Conservation (phyloP, 495 filamentous ascomycete species). For the Xylaria grammica region DNA sequence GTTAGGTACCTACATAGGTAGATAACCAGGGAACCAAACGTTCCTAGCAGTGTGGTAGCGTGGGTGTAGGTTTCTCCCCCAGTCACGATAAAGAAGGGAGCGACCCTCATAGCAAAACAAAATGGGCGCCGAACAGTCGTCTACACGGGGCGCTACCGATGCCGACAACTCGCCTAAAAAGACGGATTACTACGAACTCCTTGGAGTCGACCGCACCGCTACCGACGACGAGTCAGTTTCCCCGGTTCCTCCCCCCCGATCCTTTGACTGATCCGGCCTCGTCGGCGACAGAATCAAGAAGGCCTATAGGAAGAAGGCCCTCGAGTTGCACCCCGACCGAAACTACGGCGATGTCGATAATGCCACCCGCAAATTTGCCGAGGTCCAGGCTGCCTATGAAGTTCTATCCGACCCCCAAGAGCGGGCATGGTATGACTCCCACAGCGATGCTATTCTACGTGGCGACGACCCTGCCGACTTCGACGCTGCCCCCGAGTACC, state of each 20-base stretch:
- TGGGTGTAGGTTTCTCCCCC: no score
- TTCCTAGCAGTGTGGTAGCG: not conserved
- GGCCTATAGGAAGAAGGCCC: constrained; percentile 86
- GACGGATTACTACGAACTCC: constrained; percentile 90
- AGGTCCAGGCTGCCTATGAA: constrained; percentile 91
- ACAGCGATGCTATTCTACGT: constrained; percentile 81
- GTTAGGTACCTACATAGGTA: no score
- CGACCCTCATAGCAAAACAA: no score
- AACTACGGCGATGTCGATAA: constrained; percentile 87
- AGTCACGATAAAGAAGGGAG: no score
- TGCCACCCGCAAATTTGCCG: constrained; percentile 84
- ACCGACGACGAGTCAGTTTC: constrained; percentile 79
- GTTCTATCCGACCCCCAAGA: constrained; percentile 95
- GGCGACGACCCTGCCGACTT: constrained; percentile 57
- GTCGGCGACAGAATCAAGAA: constrained; percentile 76
- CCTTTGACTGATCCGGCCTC: constrained; percentile 24
- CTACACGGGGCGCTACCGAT: constrained; percentile 44
- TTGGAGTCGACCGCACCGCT: constrained; percentile 72
- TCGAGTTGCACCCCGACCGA: constrained; percentile 93
- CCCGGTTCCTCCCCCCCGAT: not conserved
- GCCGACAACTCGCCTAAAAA: constrained; percentile 48
- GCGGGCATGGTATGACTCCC: constrained; percentile 96
- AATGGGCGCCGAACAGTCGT: constrained; percentile 87
- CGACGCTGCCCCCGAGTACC: constrained; percentile 55
- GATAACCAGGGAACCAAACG: no score